Base-by-base conservation (phyloP, 1,284 basidiomycete genomes). In the Malassezia sympodialis region DNA sequence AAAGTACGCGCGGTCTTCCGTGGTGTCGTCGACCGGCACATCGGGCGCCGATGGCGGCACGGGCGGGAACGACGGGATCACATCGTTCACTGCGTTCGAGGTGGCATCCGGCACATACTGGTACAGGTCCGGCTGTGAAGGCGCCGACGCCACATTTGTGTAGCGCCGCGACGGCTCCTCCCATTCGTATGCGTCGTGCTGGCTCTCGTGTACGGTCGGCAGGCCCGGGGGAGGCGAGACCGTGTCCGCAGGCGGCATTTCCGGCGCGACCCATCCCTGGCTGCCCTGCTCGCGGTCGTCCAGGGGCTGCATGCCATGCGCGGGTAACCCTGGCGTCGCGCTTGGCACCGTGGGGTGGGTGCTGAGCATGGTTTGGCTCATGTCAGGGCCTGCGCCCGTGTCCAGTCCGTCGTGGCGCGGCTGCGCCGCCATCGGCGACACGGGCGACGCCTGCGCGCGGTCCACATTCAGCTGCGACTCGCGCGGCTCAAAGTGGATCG, bases 401-500 rank as follows among this genome's bases (percentile, higher is more conserved):
- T 43, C 28, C 42, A 19, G 1, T 5, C 26, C 24, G 17, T 46
- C 44, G 21, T 12, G 21, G 19, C 28, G 28, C 15, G 30, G 30
- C 19, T 17, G 31, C 15, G 28, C 19, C n/a, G 23, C 21, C 44
- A 46, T 37, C 17, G 27, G 39, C 35, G 39, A 31, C 28, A 30
- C 37, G 3, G 55, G 55, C 32, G 55, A 57, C 8, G 49, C 35
- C 24, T 48, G 40, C 35, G 45, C 34, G 11, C 21, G 35, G 37
- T 31, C 32, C 21, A 57, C 49, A 26, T 32, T 19, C 35, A 49
- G 19, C 34, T 37, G 46, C 19, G 32, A 35, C 32, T 57, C 30
- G 31, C 39, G 55, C 23, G 55, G 55, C 49, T 51, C 37, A 34
- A 57, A 57, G 26, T 43, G 49, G 46, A 57, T 52, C 30, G 49